A percentile compares a stretch with the other conserved stretches of the same genome.
Conservation (phyloP, 192 early-diverging fungal species). For the Umbelopsis sp. region DNA sequence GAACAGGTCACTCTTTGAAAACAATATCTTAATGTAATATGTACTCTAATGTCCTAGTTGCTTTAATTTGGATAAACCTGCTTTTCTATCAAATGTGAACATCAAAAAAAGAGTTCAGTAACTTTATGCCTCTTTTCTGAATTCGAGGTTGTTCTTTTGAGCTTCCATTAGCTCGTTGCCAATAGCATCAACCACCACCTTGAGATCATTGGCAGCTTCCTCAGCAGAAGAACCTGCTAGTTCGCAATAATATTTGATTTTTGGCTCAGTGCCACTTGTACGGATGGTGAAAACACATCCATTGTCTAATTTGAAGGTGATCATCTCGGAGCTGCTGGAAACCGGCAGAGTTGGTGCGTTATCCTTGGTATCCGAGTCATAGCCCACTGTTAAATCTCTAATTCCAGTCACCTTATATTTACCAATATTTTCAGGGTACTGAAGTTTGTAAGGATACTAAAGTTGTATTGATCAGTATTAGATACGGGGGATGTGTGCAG, state of each 20-base stretch:
- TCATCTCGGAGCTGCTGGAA: constrained; percentile 83
- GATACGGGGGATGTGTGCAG: too few species aligned
- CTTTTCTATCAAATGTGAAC: neutral
- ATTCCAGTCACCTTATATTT: constrained; percentile 68
- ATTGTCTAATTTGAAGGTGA: constrained; percentile 82
- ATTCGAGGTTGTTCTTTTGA: constrained; percentile 51
- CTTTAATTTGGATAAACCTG: too few species aligned
- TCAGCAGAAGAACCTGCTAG: constrained; percentile 54
- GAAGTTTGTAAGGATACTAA: constrained; percentile 49
- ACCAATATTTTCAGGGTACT: constrained; percentile 75
- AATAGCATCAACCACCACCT: constrained; percentile 54
- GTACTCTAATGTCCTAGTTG: too few species aligned
- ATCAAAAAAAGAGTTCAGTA: too few species aligned
- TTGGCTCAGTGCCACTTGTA: constrained; percentile 88
- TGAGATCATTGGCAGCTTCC: constrained; percentile 52
- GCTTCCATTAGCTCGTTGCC: constrained; percentile 54
- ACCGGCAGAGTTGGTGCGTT: constrained; percentile 71
- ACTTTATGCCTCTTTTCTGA: constrained; percentile 35
- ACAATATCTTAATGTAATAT: neutral
- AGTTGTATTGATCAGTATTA: neutral
- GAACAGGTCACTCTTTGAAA: constrained; percentile 1
- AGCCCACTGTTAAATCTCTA: constrained; percentile 88
- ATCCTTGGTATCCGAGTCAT: constrained; percentile 72
- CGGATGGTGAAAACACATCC: constrained; percentile 68
- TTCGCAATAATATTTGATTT: constrained; percentile 87